Evolutionary conservation across 768 basidiomycete species (phyloP).

Genomic region (Nidularia sp.): DNA sequence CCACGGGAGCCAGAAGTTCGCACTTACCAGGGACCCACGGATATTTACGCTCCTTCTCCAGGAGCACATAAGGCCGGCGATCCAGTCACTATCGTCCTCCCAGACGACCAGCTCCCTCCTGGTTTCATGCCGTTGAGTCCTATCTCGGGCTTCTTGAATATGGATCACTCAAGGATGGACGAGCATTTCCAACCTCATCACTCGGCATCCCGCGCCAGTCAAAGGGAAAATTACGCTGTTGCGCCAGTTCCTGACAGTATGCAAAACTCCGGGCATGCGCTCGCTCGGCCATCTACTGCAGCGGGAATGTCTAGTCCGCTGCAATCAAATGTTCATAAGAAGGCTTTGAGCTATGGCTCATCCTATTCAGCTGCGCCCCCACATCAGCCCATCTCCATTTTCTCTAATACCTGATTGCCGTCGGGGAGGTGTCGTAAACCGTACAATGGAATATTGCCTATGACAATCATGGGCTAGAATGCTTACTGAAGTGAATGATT

Average conservation of each 20-base stretch:
- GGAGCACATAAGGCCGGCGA: background rate
- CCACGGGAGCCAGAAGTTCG: background rate
- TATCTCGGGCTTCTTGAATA: background rate
- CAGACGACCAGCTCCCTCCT: slow-evolving; percentile 26
- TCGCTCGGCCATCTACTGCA: slow-evolving; percentile 2
- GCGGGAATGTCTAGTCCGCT: background rate
- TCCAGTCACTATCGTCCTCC: slow-evolving; percentile 15
- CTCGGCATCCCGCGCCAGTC: background rate
- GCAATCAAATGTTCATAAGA: background rate
- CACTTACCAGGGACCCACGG: background rate
- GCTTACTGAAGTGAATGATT: no score
- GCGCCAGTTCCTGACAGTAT: slow-evolving; percentile 3
- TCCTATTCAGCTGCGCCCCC: background rate
- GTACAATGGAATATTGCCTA: no score
- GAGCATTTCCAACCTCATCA: background rate
- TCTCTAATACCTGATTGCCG: background rate
- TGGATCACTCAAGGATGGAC: background rate
- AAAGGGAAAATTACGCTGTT: background rate
- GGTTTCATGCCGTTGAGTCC: slow-evolving; percentile 26
- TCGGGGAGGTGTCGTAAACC: no score
- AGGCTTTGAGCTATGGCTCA: background rate
- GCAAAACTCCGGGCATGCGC: slow-evolving; percentile 1
- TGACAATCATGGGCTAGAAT: no score
- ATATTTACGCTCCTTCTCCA: background rate
- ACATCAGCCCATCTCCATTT: background rate